Conservation (phyloP, 2,329 filamentous ascomycete genomes). For the Zasmidium citrigriseum region DNA sequence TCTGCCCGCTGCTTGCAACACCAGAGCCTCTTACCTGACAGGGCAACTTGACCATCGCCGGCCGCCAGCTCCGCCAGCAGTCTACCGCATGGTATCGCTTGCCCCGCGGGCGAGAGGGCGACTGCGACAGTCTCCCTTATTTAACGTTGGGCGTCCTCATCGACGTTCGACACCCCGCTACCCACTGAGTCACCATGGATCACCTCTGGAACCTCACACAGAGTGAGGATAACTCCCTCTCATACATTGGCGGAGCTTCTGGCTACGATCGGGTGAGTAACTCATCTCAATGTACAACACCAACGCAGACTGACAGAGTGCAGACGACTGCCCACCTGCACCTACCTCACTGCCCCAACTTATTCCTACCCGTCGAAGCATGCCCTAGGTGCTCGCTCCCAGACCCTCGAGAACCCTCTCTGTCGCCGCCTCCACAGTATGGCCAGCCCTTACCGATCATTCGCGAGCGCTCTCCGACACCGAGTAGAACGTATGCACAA, state of each 20-base stretch:
- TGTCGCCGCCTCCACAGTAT: not conserved
- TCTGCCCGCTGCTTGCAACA: not conserved
- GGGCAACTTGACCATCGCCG: not conserved
- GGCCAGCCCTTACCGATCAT: not conserved
- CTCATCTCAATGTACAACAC: not conserved
- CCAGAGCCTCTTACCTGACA: not conserved
- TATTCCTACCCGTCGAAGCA: not conserved
- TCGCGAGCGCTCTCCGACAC: not conserved
- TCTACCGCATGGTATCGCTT: not conserved
- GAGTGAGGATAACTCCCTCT: not conserved
- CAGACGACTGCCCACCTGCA: not conserved
- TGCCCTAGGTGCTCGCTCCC: constrained; percentile 1
- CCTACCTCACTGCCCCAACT: not conserved
- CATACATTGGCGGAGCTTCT: not conserved
- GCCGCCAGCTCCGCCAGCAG: constrained; percentile 3
- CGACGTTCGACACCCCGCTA: not conserved
- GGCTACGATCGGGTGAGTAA: not conserved
- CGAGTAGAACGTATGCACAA: not conserved
- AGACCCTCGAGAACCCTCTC: not conserved
- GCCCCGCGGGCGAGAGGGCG: not conserved
- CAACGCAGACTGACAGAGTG: not conserved
- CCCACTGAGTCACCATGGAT: not conserved
- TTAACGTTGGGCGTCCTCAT: not conserved
- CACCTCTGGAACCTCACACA: not conserved
- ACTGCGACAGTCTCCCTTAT: not conserved